Evolutionary conservation across 164 flowering plant genomes (phyloP).

Genomic region (Buxus sempervirens): DNA sequence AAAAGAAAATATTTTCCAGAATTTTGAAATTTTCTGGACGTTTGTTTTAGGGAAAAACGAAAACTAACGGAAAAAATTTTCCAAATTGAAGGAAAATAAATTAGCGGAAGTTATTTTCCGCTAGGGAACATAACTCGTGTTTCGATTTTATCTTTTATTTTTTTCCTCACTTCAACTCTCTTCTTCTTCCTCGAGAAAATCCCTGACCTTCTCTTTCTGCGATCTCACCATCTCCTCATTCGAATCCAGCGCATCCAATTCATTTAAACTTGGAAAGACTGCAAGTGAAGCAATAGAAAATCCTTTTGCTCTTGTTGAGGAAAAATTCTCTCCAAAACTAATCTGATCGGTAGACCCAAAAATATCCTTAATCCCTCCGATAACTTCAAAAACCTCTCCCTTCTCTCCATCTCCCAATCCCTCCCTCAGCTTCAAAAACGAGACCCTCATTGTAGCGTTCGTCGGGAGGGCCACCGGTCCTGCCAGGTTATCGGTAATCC

Average conservation of each 20-base stretch:
- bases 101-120: too few species aligned
- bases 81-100: too few species aligned
- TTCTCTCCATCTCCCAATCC: constrained; percentile 33
- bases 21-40: too few species aligned
- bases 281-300: constrained; percentile 55
- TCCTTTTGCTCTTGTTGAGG: constrained; percentile 70
- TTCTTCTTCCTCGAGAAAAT: constrained; percentile 40
- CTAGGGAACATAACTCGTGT: too few species aligned
- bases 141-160: too few species aligned
- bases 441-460: constrained; percentile 42
- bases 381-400: constrained; percentile 30
- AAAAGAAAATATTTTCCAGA: too few species aligned
- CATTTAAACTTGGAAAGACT: constrained; percentile 35
- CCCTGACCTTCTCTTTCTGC: constrained; percentile 48
- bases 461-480: constrained; percentile 20
- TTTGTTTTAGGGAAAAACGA: too few species aligned
- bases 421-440: constrained; percentile 55
- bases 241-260: constrained; percentile 38
- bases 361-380: constrained; percentile 37
- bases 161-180: too few species aligned
- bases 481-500: constrained; percentile 36
- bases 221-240: constrained; percentile 29
- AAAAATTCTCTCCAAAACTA: constrained; percentile 64
- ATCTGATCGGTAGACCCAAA: constrained; percentile 32
- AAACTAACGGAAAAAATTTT: too few species aligned